Conservation (phyloP, 495 filamentous ascomycete genomes). For the Aspergillus egyptiacus region DNA sequence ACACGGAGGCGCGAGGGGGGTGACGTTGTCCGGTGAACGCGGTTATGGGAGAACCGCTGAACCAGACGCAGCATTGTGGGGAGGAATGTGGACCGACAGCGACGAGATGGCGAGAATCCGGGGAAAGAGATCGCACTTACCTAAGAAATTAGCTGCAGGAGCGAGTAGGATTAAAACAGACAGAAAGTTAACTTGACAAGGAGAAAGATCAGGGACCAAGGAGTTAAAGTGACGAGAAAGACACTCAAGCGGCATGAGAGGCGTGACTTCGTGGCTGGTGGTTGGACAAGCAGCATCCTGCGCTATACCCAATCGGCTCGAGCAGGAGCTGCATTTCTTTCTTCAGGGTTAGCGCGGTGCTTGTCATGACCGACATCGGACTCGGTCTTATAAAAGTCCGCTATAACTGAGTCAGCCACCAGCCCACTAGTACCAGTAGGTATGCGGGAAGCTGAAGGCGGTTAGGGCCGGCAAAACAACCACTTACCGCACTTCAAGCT, state of each 20-base stretch:
- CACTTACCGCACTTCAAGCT: neutral
- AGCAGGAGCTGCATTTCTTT: neutral
- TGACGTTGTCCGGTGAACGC: conserved; percentile 10
- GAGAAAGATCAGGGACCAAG: conserved; percentile 11
- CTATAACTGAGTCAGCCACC: neutral
- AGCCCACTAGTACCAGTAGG: neutral
- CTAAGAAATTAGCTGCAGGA: conserved; percentile 9
- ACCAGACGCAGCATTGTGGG: conserved; percentile 16
- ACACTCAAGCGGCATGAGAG: conserved; percentile 13
- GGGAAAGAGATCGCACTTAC: conserved; percentile 11
- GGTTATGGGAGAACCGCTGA: conserved; percentile 11
- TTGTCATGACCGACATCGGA: conserved; percentile 6
- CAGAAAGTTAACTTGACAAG: neutral
- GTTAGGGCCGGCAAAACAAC: neutral
- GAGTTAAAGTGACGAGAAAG: conserved; percentile 9
- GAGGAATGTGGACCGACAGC: conserved; percentile 12
- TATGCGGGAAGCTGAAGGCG: conserved; percentile 5
- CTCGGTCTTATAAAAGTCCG: conserved; percentile 2
- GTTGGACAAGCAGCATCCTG: conserved; percentile 4
- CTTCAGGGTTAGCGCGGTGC: conserved; percentile 7
- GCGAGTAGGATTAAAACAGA: neutral
- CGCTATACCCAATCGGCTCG: conserved; percentile 8
- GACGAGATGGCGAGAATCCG: neutral
- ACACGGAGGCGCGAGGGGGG: neutral
- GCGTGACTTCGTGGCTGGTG: conserved; percentile 14